Evolutionary conservation across 1,284 basidiomycete species (phyloP), one percentile per base, ranked within the genome.

Genomic region (Schizopora paradoxa): DNA sequence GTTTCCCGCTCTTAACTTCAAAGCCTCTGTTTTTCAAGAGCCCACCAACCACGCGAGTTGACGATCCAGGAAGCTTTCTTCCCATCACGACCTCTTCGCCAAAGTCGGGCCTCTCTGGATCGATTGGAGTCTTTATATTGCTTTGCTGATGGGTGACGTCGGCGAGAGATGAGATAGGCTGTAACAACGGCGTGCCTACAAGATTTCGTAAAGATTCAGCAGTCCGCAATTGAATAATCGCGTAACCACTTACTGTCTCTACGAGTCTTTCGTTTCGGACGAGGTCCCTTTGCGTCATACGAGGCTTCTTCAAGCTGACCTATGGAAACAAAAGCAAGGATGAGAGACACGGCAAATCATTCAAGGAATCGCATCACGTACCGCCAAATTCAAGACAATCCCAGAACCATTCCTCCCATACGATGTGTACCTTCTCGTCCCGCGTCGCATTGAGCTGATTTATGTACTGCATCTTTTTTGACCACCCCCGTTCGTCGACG

Each of bases 391-490:
- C 72, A 6, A 87, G 52, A 26, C 72, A 88, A 54, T 91, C 88
- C 82, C 83, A 86, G 51, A 91, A 84, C 87, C 87, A 91, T 49
- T 89, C 86, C 52, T 87, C 85, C 81, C 87, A 90, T 1, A 91
- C 77, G 2, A 89, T 66, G 40, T 74, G 69, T 28, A 90, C 83
- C 35, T 74, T 67, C 0, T 79, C 80, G 55, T 86, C 82, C 11
- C 79, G 70, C 21, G 66, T 61, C 40, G 68, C 60, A 56, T 86
- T 85, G 57, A 85, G 80, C 59, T 83, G 82, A 48, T 78, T 70
- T 1, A 81, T 77, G 54, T 81, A 82, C 18, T 66, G 66, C 72
- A 89, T 83, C 64, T 86, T 86, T 32, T 54, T 14, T 7, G 48
- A 42, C 11, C 45, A 28, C 5, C 35, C 48, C 25, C 31, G 40